A percentile compares a stretch with the other conserved stretches of the same genome.
These are phyloP conservation scores for Daedaleopsis sinensis DNA, from an alignment of 768 basidiomycete species.

Conservation along the genomic window DNA sequence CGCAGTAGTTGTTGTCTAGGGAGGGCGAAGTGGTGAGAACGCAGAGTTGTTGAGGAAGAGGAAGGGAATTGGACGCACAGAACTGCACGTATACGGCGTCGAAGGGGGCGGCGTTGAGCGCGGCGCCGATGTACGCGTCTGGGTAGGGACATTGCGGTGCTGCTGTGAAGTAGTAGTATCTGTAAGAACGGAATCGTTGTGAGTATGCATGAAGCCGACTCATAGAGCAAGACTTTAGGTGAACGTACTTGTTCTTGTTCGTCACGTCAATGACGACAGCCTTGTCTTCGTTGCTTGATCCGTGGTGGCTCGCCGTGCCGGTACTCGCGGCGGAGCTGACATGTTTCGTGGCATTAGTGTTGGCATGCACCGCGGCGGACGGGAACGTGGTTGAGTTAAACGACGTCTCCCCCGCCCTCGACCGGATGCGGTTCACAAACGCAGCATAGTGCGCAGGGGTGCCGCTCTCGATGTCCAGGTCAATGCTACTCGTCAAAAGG, in stretches of 20 bases:
- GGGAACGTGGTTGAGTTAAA: slow-evolving; percentile 12
- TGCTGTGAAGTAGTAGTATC: slow-evolving; percentile 65
- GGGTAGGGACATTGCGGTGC: slow-evolving; percentile 75
- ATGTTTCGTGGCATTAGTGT: background rate
- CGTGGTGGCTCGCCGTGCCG: background rate
- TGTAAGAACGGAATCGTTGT: background rate
- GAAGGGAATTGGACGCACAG: slow-evolving; percentile 37
- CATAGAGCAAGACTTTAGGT: background rate
- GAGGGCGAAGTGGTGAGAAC: background rate
- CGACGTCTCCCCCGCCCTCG: slow-evolving; percentile 48
- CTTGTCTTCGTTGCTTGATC: background rate
- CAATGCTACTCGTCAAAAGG: slow-evolving; percentile 40
- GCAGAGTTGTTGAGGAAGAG: background rate
- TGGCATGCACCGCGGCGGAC: slow-evolving; percentile 34
- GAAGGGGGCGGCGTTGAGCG: slow-evolving; percentile 62
- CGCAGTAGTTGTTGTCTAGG: slow-evolving; percentile 60
- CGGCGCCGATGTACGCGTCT: slow-evolving; percentile 54
- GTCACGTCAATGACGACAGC: slow-evolving; percentile 10
- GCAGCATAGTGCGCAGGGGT: slow-evolving; percentile 30
- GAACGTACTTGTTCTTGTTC: slow-evolving; percentile 17
- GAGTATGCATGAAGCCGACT: background rate
- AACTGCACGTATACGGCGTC: slow-evolving; percentile 79
- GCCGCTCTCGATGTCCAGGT: slow-evolving; percentile 79
- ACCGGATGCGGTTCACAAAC: slow-evolving; percentile 54
- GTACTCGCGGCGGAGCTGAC: background rate